Conservation (phyloP, 106 monocot species). For the Dendrobium chrysotoxum region DNA sequence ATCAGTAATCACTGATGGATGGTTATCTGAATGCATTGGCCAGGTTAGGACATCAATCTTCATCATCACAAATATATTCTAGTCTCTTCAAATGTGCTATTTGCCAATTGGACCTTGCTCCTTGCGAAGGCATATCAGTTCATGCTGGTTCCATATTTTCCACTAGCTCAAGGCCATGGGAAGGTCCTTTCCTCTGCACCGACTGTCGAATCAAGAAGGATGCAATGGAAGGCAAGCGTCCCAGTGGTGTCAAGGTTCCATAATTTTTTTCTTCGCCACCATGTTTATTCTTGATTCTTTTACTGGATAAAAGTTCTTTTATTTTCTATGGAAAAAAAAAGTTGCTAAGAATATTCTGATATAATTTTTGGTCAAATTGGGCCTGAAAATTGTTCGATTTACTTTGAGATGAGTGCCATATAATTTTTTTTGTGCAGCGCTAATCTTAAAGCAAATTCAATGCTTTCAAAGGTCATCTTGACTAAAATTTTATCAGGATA, state of each 20-base stretch:
- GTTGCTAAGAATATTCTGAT: too few species aligned
- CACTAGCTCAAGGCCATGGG: slow-evolving; percentile 86
- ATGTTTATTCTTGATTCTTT: slow-evolving; percentile 3
- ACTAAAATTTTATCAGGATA: too few species aligned
- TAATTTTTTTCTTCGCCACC: slow-evolving; percentile 1
- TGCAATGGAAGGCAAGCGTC: slow-evolving; percentile 63
- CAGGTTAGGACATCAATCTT: slow-evolving; percentile 70
- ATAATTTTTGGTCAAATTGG: too few species aligned
- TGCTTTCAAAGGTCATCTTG: too few species aligned
- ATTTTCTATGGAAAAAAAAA: too few species aligned
- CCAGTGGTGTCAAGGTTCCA: slow-evolving; percentile 48
- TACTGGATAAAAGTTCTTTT: not conserved
- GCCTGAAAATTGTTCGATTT: slow-evolving; percentile 3
- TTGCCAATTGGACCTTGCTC: slow-evolving; percentile 84
- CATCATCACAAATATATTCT: slow-evolving; percentile 27
- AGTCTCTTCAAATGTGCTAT: slow-evolving; percentile 79
- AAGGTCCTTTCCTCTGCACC: slow-evolving; percentile 92
- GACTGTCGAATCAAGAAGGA: slow-evolving; percentile 88
- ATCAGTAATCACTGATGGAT: too few species aligned
- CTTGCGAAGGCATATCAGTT: slow-evolving; percentile 84
- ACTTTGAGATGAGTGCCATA: too few species aligned
- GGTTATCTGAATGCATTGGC: not conserved
- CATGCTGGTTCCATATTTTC: slow-evolving; percentile 96
- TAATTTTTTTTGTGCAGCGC: too few species aligned
- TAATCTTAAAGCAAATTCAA: too few species aligned